A percentile compares a stretch with the other conserved stretches of the same genome.
Evolutionary conservation across 257 asterid genomes (phyloP).

Genomic region (Fraxinus americana): DNA sequence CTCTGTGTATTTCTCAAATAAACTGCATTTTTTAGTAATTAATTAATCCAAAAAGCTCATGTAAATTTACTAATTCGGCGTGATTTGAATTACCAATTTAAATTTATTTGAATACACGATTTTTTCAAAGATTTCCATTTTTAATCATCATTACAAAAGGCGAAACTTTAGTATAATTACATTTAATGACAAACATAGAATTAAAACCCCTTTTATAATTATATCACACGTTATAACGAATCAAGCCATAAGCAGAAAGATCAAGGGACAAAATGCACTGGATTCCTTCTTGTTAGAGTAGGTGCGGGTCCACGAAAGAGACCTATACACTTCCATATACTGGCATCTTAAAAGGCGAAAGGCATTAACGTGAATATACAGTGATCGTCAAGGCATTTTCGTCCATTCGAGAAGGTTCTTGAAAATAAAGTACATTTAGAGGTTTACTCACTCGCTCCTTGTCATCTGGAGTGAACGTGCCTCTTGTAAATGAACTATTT

Average conservation of each 20-base stretch:
- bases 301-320: conserved; percentile 10
- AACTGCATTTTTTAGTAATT: too few relatives aligned
- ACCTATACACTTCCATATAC: background rate
- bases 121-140: too few relatives aligned
- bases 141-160: background rate
- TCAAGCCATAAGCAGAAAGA: conserved; percentile 3
- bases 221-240: background rate
- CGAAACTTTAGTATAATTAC: too few relatives aligned
- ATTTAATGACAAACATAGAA: background rate
- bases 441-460: background rate
- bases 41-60: too few relatives aligned
- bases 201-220: background rate
- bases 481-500: background rate
- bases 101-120: too few relatives aligned
- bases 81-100: background rate
- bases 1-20: background rate
- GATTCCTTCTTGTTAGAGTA: conserved; percentile 6
- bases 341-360: background rate
- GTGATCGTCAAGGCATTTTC: conserved; percentile 23
- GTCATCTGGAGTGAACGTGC: conserved; percentile 1
- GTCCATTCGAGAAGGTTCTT: conserved; percentile 24
- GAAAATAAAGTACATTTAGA: background rate
- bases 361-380: conserved; percentile 19
- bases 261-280: conserved; percentile 1
- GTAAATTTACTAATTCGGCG: too few relatives aligned